Percentiles rank a stretch among this genome's conserved stretches.
Evolutionary conservation across 2,329 filamentous ascomycete species (phyloP).

Genomic region (Cladosporium sp.): DNA sequence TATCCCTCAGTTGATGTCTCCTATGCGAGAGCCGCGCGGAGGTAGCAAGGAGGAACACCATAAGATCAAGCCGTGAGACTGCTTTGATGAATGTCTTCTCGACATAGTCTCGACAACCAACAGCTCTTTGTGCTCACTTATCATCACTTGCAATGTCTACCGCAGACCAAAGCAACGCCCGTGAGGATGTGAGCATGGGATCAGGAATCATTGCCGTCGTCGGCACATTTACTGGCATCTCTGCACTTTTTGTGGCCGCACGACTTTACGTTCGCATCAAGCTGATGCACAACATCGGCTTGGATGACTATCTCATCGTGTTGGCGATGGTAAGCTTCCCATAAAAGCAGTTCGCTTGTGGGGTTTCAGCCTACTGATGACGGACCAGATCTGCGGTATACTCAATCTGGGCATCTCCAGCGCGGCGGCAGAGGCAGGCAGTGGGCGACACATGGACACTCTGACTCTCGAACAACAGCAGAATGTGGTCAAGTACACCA

Average conservation of each 20-base stretch:
- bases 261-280: constrained; percentile 10
- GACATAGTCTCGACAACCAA: neutral
- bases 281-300: constrained; percentile 3
- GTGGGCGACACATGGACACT: constrained; percentile 10
- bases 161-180: neutral
- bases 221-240: constrained; percentile 4
- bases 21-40: neutral
- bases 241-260: constrained; percentile 8
- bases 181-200: neutral
- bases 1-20: neutral
- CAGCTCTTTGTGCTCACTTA: neutral
- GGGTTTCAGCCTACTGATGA: neutral
- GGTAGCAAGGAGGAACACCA: neutral
- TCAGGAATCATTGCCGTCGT: constrained; percentile 2
- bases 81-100: neutral
- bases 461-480: constrained; percentile 10
- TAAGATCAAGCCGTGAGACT: neutral
- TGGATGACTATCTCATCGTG: constrained; percentile 14
- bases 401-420: constrained; percentile 12
- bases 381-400: constrained; percentile 1
- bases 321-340: neutral
- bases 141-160: neutral
- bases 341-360: no score
- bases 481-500: constrained; percentile 17
- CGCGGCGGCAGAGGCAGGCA: constrained; percentile 10